Percentiles rank a stretch among this genome's conserved stretches.
These are phyloP conservation scores for Rhodocollybia butyracea DNA, from an alignment of 768 basidiomycete species.

Conservation along the genomic window DNA sequence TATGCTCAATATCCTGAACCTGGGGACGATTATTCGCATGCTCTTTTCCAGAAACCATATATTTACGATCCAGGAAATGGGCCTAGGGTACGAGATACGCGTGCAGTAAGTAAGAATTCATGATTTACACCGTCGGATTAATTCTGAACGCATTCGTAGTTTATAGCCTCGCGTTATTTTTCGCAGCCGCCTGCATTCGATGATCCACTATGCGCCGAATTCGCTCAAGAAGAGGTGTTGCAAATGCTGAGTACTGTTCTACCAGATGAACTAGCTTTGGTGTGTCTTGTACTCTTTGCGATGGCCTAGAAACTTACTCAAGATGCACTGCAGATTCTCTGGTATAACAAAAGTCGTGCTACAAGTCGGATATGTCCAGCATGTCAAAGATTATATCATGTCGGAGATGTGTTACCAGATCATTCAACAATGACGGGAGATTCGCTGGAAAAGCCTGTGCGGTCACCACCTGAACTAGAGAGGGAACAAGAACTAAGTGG, in stretches of 20 bases:
- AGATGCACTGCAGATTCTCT: conserved; percentile 50
- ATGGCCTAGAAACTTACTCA: neutral
- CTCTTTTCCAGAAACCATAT: conserved; percentile 47
- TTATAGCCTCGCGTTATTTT: conserved; percentile 61
- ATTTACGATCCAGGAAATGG: conserved; percentile 80
- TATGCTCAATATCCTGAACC: neutral
- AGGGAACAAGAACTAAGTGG: conserved; percentile 75
- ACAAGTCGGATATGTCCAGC: conserved; percentile 74
- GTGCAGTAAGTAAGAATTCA: no score
- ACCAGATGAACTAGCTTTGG: conserved; percentile 70
- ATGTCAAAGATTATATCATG: conserved; percentile 66
- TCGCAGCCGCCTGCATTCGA: conserved; percentile 61
- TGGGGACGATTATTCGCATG: conserved; percentile 4
- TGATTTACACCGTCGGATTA: no score
- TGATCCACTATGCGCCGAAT: conserved; percentile 71
- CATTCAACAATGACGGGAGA: conserved; percentile 21
- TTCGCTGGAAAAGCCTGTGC: conserved; percentile 7
- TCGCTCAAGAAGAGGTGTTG: conserved; percentile 70
- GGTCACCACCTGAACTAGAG: conserved; percentile 36
- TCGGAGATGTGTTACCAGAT: conserved; percentile 64
- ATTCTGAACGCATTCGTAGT: no score
- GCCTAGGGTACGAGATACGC: conserved; percentile 66
- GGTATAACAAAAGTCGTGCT: conserved; percentile 82
- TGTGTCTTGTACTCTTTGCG: conserved; percentile 27
- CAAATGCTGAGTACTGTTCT: conserved; percentile 70